phyloP scores from a whole-genome alignment of 768 basidiomycete species.

The Leccinellum albellum region DNA sequence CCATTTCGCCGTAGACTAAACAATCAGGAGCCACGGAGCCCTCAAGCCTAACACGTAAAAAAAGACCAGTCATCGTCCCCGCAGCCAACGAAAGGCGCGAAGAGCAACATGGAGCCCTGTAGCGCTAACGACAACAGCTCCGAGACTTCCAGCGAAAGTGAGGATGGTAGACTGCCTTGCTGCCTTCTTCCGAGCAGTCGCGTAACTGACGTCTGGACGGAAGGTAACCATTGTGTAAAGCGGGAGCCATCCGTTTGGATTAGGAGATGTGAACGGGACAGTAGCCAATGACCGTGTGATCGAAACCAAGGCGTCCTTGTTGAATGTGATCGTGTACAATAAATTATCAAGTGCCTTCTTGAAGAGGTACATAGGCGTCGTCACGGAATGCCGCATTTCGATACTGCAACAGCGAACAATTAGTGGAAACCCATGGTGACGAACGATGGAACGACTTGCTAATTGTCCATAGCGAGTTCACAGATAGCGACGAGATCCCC shows the following conservation, averaged over 20 bases:
- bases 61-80: slow-evolving; percentile 11
- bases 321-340: slow-evolving; percentile 58
- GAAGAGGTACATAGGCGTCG: slow-evolving; percentile 73
- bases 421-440: slow-evolving; percentile 20
- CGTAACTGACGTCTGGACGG: slow-evolving; percentile 91
- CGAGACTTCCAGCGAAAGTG: slow-evolving; percentile 45
- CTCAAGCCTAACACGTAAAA: slow-evolving; percentile 27
- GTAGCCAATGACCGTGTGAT: slow-evolving; percentile 45
- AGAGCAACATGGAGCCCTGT: slow-evolving; percentile 36
- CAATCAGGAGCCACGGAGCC: slow-evolving; percentile 29
- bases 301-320: slow-evolving; percentile 43
- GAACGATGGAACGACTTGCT: slow-evolving; percentile 55
- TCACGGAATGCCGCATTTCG: slow-evolving; percentile 93
- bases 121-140: slow-evolving; percentile 41
- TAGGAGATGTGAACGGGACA: slow-evolving; percentile 54
- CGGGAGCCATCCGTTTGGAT: slow-evolving; percentile 81
- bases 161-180: slow-evolving; percentile 66
- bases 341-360: slow-evolving; percentile 77
- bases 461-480: slow-evolving; percentile 93
- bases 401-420: slow-evolving; percentile 48
- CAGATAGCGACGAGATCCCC: slow-evolving; percentile 88
- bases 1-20: slow-evolving; percentile 21
- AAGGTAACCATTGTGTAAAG: slow-evolving; percentile 99
- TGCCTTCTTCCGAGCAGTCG: slow-evolving; percentile 69
- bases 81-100: slow-evolving; percentile 20